Percentiles rank a stretch among this genome's conserved stretches.
Evolutionary conservation across 148 eudicot species (phyloP).

Genomic region (Chenopodium berlandieri): DNA sequence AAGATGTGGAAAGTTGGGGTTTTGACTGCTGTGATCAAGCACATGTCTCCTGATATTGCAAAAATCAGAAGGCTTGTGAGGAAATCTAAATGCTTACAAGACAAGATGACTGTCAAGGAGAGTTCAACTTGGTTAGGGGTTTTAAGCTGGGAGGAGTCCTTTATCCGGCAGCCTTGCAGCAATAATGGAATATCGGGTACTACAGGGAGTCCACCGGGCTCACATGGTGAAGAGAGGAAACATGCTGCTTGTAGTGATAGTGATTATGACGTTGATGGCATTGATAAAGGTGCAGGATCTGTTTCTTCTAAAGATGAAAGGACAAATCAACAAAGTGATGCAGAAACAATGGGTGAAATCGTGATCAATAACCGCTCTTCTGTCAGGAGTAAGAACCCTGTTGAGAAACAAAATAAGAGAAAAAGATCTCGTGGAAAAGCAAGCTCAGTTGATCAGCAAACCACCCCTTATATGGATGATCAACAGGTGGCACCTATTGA

Average conservation of each 20-base stretch:
- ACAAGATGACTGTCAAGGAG: slow-evolving; percentile 98
- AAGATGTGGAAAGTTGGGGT: slow-evolving; percentile 99
- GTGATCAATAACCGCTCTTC: slow-evolving; percentile 13
- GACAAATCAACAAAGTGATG: slow-evolving; percentile 37
- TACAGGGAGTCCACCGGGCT: slow-evolving; percentile 46
- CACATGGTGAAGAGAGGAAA: slow-evolving; percentile 52
- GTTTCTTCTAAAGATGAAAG: slow-evolving; percentile 69
- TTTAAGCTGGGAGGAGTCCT: slow-evolving; percentile 69
- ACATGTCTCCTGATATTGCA: slow-evolving; percentile 91
- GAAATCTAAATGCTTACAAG: slow-evolving; percentile 90
- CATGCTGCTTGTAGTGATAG: slow-evolving; percentile 61
- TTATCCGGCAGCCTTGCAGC: slow-evolving; percentile 57
- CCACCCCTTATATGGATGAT: slow-evolving; percentile 24
- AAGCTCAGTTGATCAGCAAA: slow-evolving; percentile 27
- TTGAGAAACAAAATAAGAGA: slow-evolving; percentile 31
- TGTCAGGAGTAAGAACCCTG: slow-evolving; percentile 31
- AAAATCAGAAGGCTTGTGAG: slow-evolving; percentile 74
- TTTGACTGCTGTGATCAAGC: slow-evolving; percentile 85
- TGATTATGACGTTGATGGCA: slow-evolving; percentile 87
- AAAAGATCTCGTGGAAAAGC: slow-evolving; percentile 43
- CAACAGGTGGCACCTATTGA: slow-evolving; percentile 9
- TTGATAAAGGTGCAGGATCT: slow-evolving; percentile 55
- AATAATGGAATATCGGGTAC: slow-evolving; percentile 67
- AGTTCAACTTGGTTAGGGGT: slow-evolving; percentile 95
- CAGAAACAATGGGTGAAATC: slow-evolving; percentile 32